phyloP scores from a whole-genome alignment of 306 rosid species.

The Calophaca sinica region DNA sequence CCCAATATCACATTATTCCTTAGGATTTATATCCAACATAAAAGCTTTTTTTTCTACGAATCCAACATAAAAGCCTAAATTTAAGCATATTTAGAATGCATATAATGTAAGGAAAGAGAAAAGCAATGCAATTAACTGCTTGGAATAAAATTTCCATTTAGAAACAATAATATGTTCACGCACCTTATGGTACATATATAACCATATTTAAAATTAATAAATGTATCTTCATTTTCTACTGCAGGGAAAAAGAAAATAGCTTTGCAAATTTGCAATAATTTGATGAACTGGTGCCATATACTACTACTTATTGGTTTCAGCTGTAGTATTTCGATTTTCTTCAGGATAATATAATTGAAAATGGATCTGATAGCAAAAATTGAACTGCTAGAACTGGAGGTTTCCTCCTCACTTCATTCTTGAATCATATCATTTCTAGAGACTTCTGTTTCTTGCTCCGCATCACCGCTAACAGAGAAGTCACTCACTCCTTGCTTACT shows the following conservation, averaged over 20 bases:
- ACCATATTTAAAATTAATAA: background rate
- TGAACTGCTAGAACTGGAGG: constrained; percentile 45
- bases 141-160: background rate
- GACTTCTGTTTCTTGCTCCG: constrained; percentile 46
- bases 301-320: constrained; percentile 45
- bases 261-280: background rate
- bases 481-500: constrained; percentile 46
- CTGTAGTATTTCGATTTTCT: constrained; percentile 30
- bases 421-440: constrained; percentile 49
- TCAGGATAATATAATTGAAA: constrained; percentile 46
- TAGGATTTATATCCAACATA: background rate
- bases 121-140: background rate
- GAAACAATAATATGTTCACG: background rate
- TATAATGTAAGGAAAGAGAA: background rate
- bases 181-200: background rate
- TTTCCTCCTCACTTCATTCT: constrained; percentile 45
- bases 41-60: too few relatives aligned
- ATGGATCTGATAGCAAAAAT: constrained; percentile 45
- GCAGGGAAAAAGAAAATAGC: constrained; percentile 6
- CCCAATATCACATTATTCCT: background rate
- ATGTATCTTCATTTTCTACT: background rate
- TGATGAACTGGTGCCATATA: constrained; percentile 18
- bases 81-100: background rate
- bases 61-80: background rate
- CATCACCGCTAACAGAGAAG: constrained; percentile 50